Percentiles rank a stretch among this genome's conserved stretches.
Conservation (phyloP, 176 grass and related monocot genomes). For the Paspalum notatum region DNA sequence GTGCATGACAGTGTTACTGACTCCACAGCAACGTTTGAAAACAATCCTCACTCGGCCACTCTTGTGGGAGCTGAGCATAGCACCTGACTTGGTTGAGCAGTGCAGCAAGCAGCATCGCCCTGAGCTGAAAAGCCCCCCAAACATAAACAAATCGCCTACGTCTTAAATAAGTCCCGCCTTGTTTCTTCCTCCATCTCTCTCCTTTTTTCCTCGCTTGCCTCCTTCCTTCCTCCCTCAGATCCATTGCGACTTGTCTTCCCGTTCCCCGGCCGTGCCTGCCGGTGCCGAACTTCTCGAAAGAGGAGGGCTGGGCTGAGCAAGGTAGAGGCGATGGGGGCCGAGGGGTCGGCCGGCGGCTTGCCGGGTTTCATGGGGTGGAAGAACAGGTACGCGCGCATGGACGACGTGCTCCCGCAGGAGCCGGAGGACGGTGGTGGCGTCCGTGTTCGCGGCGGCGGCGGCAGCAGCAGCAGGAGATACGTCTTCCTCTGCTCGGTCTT, state of each 20-base stretch:
- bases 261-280: neutral
- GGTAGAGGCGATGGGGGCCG: neutral
- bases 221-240: constrained; percentile 36
- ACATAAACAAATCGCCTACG: constrained; percentile 16
- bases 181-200: constrained; percentile 1
- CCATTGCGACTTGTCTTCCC: constrained; percentile 3
- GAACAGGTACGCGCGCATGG: constrained; percentile 58
- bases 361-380: constrained; percentile 39
- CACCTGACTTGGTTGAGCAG: neutral
- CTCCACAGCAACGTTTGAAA: neutral
- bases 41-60: neutral
- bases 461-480: constrained; percentile 50
- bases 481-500: constrained; percentile 81
- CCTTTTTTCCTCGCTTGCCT: neutral
- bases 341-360: constrained; percentile 21
- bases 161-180: constrained; percentile 32
- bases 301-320: neutral
- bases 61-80: neutral
- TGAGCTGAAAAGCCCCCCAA: constrained; percentile 16
- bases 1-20: no score
- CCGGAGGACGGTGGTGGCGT: constrained; percentile 14
- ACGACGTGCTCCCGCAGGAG: constrained; percentile 45
- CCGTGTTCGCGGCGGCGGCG: constrained; percentile 15
- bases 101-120: neutral
- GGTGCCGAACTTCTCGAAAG: neutral